phyloP scores from a whole-genome alignment of 768 basidiomycete species.

The Fibroporia radiculosa region DNA sequence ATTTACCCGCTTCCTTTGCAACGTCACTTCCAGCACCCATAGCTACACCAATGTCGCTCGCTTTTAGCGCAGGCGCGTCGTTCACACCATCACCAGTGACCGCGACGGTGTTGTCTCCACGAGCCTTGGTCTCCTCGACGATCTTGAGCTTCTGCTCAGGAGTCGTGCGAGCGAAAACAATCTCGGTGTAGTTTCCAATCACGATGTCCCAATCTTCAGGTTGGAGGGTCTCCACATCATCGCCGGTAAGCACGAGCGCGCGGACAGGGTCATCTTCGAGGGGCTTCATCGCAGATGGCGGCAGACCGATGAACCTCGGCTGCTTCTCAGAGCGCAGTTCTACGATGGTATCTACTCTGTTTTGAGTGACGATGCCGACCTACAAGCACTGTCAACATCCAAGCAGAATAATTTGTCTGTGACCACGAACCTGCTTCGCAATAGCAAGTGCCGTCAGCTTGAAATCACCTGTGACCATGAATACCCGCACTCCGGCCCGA shows the following conservation, averaged over 20 bases:
- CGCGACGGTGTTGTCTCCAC: conserved; percentile 47
- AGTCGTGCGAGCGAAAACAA: conserved; percentile 57
- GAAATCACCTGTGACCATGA: conserved; percentile 59
- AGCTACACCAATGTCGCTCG: conserved; percentile 55
- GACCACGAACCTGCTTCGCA: conserved; percentile 53
- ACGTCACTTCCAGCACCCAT: conserved; percentile 49
- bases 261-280: conserved; percentile 29
- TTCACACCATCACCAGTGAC: conserved; percentile 66
- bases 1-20: conserved; percentile 45
- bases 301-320: conserved; percentile 13
- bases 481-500: conserved; percentile 52
- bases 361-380: conserved; percentile 36
- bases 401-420: conserved; percentile 23
- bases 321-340: conserved; percentile 21
- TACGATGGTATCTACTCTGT: conserved; percentile 27
- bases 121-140: conserved; percentile 47
- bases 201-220: conserved; percentile 33
- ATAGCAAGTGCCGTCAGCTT: conserved; percentile 56
- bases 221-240: conserved; percentile 31
- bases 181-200: conserved; percentile 32
- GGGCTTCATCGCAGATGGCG: conserved; percentile 26
- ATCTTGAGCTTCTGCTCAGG: conserved; percentile 62
- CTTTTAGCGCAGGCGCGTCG: conserved; percentile 50
- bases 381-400: conserved; percentile 7
- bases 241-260: conserved; percentile 37